Evolutionary conservation across 164 flowering plant genomes (phyloP).

Genomic region (Litsea cubeba): DNA sequence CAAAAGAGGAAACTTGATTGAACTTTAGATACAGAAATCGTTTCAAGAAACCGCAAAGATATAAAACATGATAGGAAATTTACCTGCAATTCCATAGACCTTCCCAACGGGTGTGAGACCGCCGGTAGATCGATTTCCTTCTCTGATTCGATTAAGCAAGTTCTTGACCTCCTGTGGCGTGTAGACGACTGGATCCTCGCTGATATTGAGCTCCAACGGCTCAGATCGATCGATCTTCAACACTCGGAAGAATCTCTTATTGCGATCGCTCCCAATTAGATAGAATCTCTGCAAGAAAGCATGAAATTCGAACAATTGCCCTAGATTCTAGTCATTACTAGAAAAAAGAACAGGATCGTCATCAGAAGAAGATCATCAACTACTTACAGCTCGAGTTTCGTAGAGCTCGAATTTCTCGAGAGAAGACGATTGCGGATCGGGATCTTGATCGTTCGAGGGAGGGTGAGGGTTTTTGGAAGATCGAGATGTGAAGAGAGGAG

Average conservation of each 20-base stretch:
- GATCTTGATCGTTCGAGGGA: constrained; percentile 44
- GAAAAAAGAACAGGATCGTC: not conserved
- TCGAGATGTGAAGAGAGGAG: constrained; percentile 14
- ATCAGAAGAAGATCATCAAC: not conserved
- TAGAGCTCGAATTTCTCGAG: constrained; percentile 90
- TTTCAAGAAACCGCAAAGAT: not conserved
- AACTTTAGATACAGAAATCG: not conserved
- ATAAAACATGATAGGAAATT: constrained; percentile 5
- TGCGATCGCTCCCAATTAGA: constrained; percentile 85
- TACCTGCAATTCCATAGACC: constrained; percentile 91
- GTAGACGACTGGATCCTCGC: constrained; percentile 97
- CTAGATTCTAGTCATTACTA: not conserved
- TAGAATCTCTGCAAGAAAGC: constrained; percentile 64
- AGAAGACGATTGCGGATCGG: constrained; percentile 58
- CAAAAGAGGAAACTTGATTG: not conserved
- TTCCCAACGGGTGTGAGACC: constrained; percentile 70
- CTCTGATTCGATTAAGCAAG: constrained; percentile 81
- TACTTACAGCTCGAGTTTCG: constrained; percentile 77
- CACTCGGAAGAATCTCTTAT: constrained; percentile 70
- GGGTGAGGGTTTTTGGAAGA: constrained; percentile 25
- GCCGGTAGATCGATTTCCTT: constrained; percentile 93
- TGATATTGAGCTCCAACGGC: constrained; percentile 83
- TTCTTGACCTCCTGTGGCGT: constrained; percentile 79
- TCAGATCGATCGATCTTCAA: constrained; percentile 93
- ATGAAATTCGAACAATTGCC: constrained; percentile 1